A percentile compares a stretch with the other conserved stretches of the same genome.
Conservation (phyloP, 768 basidiomycete genomes). For the Suillus cothurnatus region DNA sequence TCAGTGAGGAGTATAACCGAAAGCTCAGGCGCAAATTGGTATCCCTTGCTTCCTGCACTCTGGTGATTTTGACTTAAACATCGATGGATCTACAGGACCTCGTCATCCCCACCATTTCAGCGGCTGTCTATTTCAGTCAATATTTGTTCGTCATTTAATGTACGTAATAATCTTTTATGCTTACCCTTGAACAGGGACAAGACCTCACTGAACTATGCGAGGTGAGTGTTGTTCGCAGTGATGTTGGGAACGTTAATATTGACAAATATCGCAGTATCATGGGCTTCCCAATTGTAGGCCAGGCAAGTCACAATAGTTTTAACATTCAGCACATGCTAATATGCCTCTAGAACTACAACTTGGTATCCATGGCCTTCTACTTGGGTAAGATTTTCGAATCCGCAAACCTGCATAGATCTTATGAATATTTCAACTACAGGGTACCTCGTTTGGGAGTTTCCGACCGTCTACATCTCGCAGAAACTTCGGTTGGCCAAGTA, state of each 20-base stretch:
- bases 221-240: constrained; percentile 34
- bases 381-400: constrained; percentile 39
- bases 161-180: constrained; percentile 8
- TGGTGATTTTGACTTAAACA: not conserved
- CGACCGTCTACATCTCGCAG: constrained; percentile 66
- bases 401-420: not conserved
- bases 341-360: constrained; percentile 53
- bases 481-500: constrained; percentile 62
- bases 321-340: constrained; percentile 3
- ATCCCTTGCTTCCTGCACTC: constrained; percentile 5
- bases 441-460: constrained; percentile 64
- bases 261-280: constrained; percentile 47
- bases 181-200: constrained; percentile 51
- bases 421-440: constrained; percentile 33
- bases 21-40: constrained; percentile 63
- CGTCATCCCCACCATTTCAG: constrained; percentile 56
- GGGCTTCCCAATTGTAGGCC: constrained; percentile 65
- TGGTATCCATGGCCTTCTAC: constrained; percentile 67
- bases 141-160: constrained; percentile 48
- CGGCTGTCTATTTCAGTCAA: constrained; percentile 70
- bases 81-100: constrained; percentile 39
- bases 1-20: constrained; percentile 62
- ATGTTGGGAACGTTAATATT: constrained; percentile 4
- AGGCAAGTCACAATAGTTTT: constrained; percentile 36
- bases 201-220: constrained; percentile 71